phyloP scores from a whole-genome alignment of 2,329 filamentous ascomycete genomes.

The Helotiales sp. region DNA sequence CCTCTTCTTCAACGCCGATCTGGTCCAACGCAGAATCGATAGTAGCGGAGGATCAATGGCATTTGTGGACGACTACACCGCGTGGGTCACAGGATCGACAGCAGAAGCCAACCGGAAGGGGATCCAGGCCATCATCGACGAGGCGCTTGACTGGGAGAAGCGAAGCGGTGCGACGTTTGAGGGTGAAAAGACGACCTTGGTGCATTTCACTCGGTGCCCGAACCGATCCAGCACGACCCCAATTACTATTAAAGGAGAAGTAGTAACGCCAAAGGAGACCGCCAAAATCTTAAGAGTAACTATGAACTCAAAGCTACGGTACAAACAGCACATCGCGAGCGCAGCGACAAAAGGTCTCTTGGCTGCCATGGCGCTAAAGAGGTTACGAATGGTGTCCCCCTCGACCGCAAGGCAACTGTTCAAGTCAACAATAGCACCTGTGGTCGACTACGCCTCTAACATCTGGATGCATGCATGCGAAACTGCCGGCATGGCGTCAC shows the following conservation, averaged over 20 bases:
- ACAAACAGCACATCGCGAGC: background rate
- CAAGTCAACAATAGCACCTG: background rate
- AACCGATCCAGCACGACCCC: background rate
- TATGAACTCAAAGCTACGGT: background rate
- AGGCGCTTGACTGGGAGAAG: background rate
- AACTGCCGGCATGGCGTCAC: background rate
- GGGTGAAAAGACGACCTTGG: background rate
- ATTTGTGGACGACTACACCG: background rate
- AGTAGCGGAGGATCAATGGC: background rate
- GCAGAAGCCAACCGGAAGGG: background rate
- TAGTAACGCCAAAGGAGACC: background rate
- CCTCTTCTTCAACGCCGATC: conserved; percentile 41
- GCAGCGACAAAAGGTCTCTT: background rate
- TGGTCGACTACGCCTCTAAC: background rate
- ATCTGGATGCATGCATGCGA: background rate
- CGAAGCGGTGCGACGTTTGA: background rate
- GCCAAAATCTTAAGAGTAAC: background rate
- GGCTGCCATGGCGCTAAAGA: background rate
- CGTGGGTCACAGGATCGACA: background rate
- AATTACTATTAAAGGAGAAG: background rate
- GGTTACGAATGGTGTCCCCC: background rate
- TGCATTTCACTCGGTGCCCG: background rate
- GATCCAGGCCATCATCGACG: background rate
- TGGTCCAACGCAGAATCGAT: conserved; percentile 6
- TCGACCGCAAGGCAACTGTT: background rate